Percentiles rank a stretch among this genome's conserved stretches.
Evolutionary conservation across 345 rosid genomes (phyloP).

Genomic region (Viola odorata): DNA sequence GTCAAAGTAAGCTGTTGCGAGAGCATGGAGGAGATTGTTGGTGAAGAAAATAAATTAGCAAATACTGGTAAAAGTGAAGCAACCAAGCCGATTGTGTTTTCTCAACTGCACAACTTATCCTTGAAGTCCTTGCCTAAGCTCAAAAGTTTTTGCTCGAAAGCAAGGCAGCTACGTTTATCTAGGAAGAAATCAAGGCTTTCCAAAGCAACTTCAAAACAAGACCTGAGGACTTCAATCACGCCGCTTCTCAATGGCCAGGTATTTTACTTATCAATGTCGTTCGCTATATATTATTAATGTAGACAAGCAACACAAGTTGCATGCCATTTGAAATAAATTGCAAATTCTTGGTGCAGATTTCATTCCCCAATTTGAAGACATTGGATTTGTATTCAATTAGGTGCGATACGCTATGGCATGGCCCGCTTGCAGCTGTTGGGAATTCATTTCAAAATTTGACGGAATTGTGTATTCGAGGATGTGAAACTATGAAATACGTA

Average conservation of each 20-base stretch:
- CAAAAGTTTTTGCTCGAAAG: constrained; percentile 11
- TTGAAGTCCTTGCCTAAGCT: not conserved
- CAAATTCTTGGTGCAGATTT: constrained; percentile 13
- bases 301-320: too few species aligned
- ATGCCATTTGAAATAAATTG: too few species aligned
- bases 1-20: constrained; percentile 15
- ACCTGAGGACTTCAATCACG: not conserved
- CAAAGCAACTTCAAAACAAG: not conserved
- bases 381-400: not conserved
- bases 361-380: constrained; percentile 3
- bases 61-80: not conserved
- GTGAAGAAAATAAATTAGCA: not conserved
- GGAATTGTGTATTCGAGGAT: not conserved
- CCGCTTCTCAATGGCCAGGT: constrained; percentile 2
- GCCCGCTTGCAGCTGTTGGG: not conserved
- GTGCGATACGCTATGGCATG: not conserved
- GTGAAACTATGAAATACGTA: not conserved
- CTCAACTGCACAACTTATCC: not conserved
- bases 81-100: not conserved
- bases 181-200: too few species aligned
- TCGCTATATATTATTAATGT: too few species aligned
- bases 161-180: too few species aligned
- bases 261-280: not conserved
- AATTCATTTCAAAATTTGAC: constrained; percentile 1
- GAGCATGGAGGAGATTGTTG: constrained; percentile 14